A percentile compares a stretch with the other conserved stretches of the same genome.
These are phyloP conservation scores for Gomphus bonarii DNA, from an alignment of 1,284 basidiomycete genomes.

Conservation along the genomic window DNA sequence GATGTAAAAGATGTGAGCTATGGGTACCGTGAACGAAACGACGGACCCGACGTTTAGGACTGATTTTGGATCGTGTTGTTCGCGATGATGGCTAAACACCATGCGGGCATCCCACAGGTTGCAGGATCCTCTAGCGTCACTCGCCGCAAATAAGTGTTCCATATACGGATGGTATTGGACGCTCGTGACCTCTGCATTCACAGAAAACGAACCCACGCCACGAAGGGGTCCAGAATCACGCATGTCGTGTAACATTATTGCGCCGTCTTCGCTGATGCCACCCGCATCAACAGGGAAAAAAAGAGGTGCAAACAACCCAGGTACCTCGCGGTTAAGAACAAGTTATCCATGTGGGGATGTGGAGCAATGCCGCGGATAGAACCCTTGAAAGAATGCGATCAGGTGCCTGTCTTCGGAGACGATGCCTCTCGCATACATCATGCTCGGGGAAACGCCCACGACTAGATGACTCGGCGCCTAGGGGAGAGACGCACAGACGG, in stretches of 20 bases:
- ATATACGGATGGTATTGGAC: conserved; percentile 54
- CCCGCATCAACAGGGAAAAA: background rate
- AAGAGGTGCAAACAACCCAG: conserved; percentile 12
- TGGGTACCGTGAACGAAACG: background rate
- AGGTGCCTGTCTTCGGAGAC: background rate
- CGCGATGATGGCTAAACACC: conserved; percentile 43
- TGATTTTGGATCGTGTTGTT: background rate
- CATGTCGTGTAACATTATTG: conserved; percentile 48
- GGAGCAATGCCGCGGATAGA: conserved; percentile 13
- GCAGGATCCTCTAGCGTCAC: conserved; percentile 45
- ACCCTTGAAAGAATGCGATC: conserved; percentile 10
- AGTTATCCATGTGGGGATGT: conserved; percentile 43
- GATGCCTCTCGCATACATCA: conserved; percentile 20
- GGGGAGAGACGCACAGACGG: conserved; percentile 10
- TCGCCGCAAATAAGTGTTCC: conserved; percentile 56
- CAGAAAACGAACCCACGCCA: conserved; percentile 32
- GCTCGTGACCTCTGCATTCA: conserved; percentile 44
- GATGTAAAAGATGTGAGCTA: background rate
- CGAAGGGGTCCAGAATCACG: conserved; percentile 27
- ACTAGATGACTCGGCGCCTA: conserved; percentile 17
- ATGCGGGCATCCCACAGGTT: conserved; percentile 67
- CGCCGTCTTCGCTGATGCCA: conserved; percentile 52
- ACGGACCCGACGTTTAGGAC: background rate
- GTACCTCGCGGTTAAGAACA: conserved; percentile 59
- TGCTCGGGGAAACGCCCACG: conserved; percentile 20